Evolutionary conservation across 23 red algal genomes (phyloP), one percentile per base, ranked within the genome.

Genomic region (Cyanidium caldarium): DNA sequence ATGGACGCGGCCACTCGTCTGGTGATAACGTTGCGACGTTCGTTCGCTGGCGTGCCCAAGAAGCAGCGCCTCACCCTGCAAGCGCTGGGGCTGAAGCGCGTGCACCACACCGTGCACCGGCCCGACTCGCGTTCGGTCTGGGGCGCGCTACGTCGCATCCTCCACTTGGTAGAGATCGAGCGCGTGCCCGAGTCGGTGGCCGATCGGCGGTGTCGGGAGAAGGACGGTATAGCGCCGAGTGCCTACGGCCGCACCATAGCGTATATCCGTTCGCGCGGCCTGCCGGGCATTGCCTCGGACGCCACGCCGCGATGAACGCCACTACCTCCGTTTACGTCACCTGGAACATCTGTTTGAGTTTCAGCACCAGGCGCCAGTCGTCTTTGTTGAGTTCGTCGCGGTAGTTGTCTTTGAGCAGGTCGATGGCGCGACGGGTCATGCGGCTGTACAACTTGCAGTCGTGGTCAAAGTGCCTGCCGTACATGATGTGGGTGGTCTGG

Each of bases 331-430:
- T 44, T 44, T 44, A 44, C 40, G 40, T 44, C 40, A 98, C 87
- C 29, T 80, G 57, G 44, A 98, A 84, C 84, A 84, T 85, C 44
- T 77, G 72, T 45, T 98, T 98, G 37, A 98, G 46, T 65, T 88
- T 88, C 38, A 98, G 41, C 30, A 98, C 92, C 38, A 86, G 44
- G 34, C 61, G 44, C 92, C 92, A 98, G 74, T 98, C 92, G 20
- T 88, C 83, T 44, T 67, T 86, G 23, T 65, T 72, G 38, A 98
- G 70, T 16, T 98, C 92, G 31, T 98, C 92, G 19, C 80, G 70
- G 72, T 87, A 98, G 66, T 75, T 77, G 33, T 73, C 75, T 57
- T 89, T 88, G 34, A 98, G 69, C 7, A 98, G 42, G 34, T 98
- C 92, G 70, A 98, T 98, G 0, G 92, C 81, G 39, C 45, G 37